Evolutionary conservation across 1,139 yeast species (phyloP), one percentile per base, ranked within the genome.

Genomic region (Taphrina pruni): DNA sequence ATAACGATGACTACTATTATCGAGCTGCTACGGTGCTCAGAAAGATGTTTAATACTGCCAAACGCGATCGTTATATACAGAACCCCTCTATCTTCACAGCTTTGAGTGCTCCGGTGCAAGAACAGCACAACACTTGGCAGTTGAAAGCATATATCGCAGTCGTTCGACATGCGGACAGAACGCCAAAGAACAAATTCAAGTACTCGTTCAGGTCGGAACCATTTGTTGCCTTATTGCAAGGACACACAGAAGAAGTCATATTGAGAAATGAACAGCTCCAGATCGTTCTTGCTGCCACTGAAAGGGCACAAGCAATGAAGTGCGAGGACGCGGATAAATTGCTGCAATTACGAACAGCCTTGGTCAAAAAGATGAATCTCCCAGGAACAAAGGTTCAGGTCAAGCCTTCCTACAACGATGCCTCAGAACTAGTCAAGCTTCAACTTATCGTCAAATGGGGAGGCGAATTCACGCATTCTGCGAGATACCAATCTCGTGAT

Each of bases 381-480:
- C 98, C 98, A 0, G 99, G 99, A 6, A 95, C 99, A 0, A 95
- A 95, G 76, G 90, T 95, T 71, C 99, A 95, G 80, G 82, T 95
- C 74, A 95, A 95, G 77, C 99, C 99, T 0, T 87, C 96, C 5
- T 78, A 92, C 68, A 85, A 86, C 74, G 88, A 72, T 8, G 61
- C 64, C 69, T 85, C 86, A 9, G 93, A 89, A 65, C 96, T 94
- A 21, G 98, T 93, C 73, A 95, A 95, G 76, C 97, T 94, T 32
- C 99, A 95, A 79, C 87, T 95, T 72, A 95, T 94, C 72, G 82
- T 94, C 75, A 95, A 95, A 78, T 95, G 99, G 99, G 99, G 99
- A 75, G 99, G 99, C 73, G 99, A 95, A 78, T 97, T 99, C 9
- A 95, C 99, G 0, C 99, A 95, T 78, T 92, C 98, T 9, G 98